Conservation (phyloP, 371 early-diverging fungal species). For the Rhizopus microsporus region DNA sequence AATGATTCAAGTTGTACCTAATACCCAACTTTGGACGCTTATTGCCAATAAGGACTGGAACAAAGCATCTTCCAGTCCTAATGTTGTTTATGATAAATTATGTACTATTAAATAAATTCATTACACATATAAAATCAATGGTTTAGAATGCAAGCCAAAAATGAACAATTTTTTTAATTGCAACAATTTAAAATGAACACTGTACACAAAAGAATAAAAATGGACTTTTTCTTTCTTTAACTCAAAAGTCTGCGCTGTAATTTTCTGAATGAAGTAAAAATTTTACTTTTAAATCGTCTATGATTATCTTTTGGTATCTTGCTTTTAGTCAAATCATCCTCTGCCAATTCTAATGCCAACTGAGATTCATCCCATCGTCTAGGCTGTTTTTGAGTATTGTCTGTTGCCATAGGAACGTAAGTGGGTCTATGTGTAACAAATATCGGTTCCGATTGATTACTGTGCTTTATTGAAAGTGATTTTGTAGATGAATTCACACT, state of each 20-base stretch:
- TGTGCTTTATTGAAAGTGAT: conserved; percentile 2
- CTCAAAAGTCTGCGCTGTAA: conserved; percentile 1
- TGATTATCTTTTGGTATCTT: not conserved
- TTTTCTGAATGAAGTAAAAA: not conserved
- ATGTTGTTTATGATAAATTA: no score
- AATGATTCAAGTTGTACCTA: no score
- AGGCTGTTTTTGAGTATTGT: not conserved
- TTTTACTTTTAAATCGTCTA: not conserved
- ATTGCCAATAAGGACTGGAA: no score
- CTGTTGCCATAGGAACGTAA: not conserved
- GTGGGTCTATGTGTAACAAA: not conserved
- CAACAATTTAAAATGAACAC: not conserved
- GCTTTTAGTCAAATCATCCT: conserved; percentile 15
- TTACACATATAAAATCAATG: no score
- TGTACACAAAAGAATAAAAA: no score
- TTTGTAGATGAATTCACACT: conserved; percentile 13
- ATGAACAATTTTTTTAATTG: no score
- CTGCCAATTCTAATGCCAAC: conserved; percentile 28
- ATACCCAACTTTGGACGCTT: no score
- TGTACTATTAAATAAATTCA: no score
- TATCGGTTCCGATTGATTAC: not conserved
- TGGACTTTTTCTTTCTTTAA: not conserved
- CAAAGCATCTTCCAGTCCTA: no score
- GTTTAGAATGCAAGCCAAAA: no score
- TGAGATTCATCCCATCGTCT: conserved; percentile 35